Conservation (phyloP, 1,284 basidiomycete species). For the Marasmius sp. region DNA sequence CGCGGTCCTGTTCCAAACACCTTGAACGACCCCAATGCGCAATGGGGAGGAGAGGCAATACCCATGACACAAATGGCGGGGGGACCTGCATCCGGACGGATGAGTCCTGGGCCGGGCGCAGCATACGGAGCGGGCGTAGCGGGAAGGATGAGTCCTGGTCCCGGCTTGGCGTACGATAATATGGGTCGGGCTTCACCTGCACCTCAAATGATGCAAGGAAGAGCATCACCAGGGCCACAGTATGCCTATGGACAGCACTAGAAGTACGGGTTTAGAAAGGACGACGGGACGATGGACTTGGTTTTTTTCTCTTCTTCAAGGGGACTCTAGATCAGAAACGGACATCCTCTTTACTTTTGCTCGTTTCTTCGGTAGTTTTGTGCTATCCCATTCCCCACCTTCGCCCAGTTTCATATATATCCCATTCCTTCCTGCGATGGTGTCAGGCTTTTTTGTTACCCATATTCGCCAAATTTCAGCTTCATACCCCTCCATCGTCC, state of each 20-base stretch:
- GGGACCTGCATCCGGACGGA: slow-evolving; percentile 25
- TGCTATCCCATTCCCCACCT: neutral
- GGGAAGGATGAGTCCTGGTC: slow-evolving; percentile 21
- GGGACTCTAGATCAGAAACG: neutral
- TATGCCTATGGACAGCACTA: slow-evolving; percentile 34
- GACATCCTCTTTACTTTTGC: neutral
- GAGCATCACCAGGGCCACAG: slow-evolving; percentile 49
- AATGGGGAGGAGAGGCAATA: slow-evolving; percentile 52
- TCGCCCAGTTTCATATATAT: neutral
- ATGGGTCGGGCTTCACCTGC: slow-evolving; percentile 31
- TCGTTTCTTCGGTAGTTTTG: neutral
- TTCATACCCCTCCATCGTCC: neutral
- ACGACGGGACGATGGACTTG: neutral
- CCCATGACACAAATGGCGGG: slow-evolving; percentile 71
- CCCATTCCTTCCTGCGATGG: neutral
- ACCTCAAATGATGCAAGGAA: slow-evolving; percentile 31
- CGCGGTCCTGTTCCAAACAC: slow-evolving; percentile 68
- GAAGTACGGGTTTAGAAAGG: neutral
- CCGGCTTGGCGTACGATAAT: slow-evolving; percentile 29
- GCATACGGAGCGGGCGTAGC: slow-evolving; percentile 21
- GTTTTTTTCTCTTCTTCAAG: neutral
- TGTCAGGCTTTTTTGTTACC: neutral
- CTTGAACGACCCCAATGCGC: slow-evolving; percentile 45
- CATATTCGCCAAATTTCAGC: neutral
- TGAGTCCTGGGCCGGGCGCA: slow-evolving; percentile 43